Base-by-base conservation (phyloP, 306 rosid genomes). In the Glycine tomentella region DNA sequence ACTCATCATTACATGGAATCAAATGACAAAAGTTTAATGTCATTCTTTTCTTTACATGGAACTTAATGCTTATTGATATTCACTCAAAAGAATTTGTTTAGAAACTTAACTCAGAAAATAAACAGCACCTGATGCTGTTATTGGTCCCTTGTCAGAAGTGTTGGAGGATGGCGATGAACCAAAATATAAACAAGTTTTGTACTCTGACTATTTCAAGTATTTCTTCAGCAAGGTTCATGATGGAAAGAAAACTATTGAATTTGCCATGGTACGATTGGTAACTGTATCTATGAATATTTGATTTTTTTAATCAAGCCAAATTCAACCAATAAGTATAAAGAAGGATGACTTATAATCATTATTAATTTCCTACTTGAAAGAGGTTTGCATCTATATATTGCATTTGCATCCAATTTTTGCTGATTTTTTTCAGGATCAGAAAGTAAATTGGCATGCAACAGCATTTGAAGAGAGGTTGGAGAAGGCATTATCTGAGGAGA, bases 361-460 rank as follows among this genome's bases (percentile, higher is more conserved):
- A 11, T 20, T 20, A 20, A 20, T 72, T 78, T 67, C 33, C 17
- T 14, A 25, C 8, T 50, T 79, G 58, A 46, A 34, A 55, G 25
- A 15, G 46, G 72, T 79, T 42, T 7, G 53, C 71, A 25, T 63
- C 33, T 56, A 7, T 7, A 67, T 71, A 38, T 65, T 82, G 58
- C 75, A 42, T 68, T 61, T 82, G 57, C 69, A 48, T 67, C 44
- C 79, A n/a, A 85, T 3, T 40, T 66, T 16, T 78, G 31, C 31
- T 57, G 71, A 71, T 62, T 78, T 44, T 80, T 69, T 59, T 76
- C 91, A 95, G 99, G 98, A 93, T 82, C 97, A 91, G 84, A 95
- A 93, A 81, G 98, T 95, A 80, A 91, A 80, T 72, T 95, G 99
- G 99, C 99, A 95, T 76, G 97, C 99, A 3, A 95, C 97, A 3